phyloP scores from a whole-genome alignment of 2,329 filamentous ascomycete species.

The Laburnicola sp. region DNA sequence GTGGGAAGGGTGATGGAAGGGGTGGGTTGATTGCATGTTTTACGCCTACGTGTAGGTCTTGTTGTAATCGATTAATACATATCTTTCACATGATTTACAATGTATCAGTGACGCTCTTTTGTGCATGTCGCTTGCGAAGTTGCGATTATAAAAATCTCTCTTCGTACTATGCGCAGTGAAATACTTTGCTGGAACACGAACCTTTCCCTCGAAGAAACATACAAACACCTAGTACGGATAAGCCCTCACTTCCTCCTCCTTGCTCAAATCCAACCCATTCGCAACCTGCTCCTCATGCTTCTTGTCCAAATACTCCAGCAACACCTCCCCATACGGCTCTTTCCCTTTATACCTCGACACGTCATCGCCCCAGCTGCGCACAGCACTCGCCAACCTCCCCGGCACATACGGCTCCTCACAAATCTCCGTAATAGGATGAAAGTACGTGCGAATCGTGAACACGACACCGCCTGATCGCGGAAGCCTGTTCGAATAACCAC shows the following conservation, averaged over 20 bases:
- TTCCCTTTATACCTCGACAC: constrained; percentile 77
- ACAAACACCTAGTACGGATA: constrained; percentile 60
- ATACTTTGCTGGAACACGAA: too few relatives aligned
- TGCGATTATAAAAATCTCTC: too few relatives aligned
- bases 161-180: too few relatives aligned
- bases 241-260: constrained; percentile 61
- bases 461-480: constrained; percentile 55
- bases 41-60: too few relatives aligned
- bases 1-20: neutral
- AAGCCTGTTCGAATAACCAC: constrained; percentile 34
- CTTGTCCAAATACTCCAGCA: constrained; percentile 74
- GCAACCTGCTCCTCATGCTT: constrained; percentile 74
- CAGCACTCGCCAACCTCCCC: constrained; percentile 73
- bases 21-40: too few relatives aligned
- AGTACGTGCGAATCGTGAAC: constrained; percentile 82
- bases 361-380: constrained; percentile 80
- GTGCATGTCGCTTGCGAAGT: too few relatives aligned
- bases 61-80: too few relatives aligned
- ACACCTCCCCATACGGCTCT: constrained; percentile 70
- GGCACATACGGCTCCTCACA: constrained; percentile 74
- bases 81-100: too few relatives aligned
- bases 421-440: constrained; percentile 70
- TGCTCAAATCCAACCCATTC: constrained; percentile 64
- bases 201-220: too few relatives aligned
- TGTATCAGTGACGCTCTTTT: too few relatives aligned